Percentiles rank a stretch among this genome's conserved stretches.
Conservation (phyloP, 2,329 filamentous ascomycete genomes). For the Exophiala sp. region DNA sequence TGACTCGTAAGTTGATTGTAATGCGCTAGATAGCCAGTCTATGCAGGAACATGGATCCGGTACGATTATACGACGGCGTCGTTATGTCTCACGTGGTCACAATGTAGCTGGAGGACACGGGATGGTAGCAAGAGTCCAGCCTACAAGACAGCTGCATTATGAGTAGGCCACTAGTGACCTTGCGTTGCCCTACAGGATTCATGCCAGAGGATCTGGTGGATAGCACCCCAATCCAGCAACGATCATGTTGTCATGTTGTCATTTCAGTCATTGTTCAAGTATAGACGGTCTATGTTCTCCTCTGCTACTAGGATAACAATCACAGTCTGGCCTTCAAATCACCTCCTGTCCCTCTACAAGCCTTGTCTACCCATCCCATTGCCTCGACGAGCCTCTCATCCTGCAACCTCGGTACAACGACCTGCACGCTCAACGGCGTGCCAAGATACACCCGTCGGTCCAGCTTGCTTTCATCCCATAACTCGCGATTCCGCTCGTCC, state of each 20-base stretch:
- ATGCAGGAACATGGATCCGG: no score
- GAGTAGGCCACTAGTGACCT: no score
- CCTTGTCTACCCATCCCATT: conserved; percentile 54
- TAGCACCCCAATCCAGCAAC: neutral
- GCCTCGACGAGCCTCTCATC: conserved; percentile 53
- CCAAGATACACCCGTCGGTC: conserved; percentile 54
- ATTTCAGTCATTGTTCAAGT: no score
- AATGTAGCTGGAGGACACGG: no score
- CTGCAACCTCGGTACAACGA: conserved; percentile 53
- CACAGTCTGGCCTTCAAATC: conserved; percentile 11
- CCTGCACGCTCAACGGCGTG: conserved; percentile 55
- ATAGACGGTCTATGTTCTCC: neutral
- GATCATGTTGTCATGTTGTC: neutral
- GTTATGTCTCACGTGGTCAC: no score
- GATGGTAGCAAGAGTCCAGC: no score
- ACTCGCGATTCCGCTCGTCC: conserved; percentile 58
- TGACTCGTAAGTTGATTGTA: no score
- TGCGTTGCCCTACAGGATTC: no score
- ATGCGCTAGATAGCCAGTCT: no score
- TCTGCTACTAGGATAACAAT: neutral
- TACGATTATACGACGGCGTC: no score
- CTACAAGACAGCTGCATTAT: no score
- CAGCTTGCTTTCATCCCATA: conserved; percentile 53
- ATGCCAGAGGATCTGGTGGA: no score
- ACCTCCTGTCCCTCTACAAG: conserved; percentile 30